Evolutionary conservation across 2,329 filamentous ascomycete species (phyloP), one percentile per base, ranked within the genome.

Genomic region (Huntiella decipiens): DNA sequence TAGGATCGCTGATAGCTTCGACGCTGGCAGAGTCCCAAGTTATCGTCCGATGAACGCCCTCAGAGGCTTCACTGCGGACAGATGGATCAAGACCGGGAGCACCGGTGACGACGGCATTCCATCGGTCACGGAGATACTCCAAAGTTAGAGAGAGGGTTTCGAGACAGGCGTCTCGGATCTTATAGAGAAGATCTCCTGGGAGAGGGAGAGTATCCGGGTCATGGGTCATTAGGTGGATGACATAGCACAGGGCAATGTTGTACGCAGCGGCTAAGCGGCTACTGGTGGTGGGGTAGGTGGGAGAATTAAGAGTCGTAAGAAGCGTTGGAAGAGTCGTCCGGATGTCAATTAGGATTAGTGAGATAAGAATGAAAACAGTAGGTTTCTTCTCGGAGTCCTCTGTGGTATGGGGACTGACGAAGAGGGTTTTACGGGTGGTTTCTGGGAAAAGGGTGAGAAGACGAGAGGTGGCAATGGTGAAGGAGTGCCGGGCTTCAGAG

Each of bases 51-150:
- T 61, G 61, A 12, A 59, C 63, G 1, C 70, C 70, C 35, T 67
- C 60, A 11, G 66, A 58, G 2, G 59, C 60, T 10, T 60, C 62
- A 1, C 55, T 50, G 32, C 73, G 67, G 4, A 73, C 72, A 7
- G 70, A 67, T 1, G 69, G 70, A 53, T 80, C 72, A 5, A 80
- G 56, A 2, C 75, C 75, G 56, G 70, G 66, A 5, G 72, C 71
- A 8, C 75, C 77, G 3, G 74, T 70, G n/a, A 73, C 63, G 2
- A 72, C 70, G 4, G 73, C 73, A 54, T 82, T 78, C 73, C 74
- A 82, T n/a, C 77, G 63, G 54, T 82, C 79, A 36, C 77, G 70
- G 1, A 82, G 64, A 56, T 76, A 78, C 58, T 82, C 78, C 49
- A 77, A 67, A 0, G 70, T 68, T 1, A 77, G 58, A 0, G 73